These are phyloP conservation scores for Calonectria leucothoes DNA, from an alignment of 2,329 filamentous ascomycete genomes.

Conservation along the genomic window DNA sequence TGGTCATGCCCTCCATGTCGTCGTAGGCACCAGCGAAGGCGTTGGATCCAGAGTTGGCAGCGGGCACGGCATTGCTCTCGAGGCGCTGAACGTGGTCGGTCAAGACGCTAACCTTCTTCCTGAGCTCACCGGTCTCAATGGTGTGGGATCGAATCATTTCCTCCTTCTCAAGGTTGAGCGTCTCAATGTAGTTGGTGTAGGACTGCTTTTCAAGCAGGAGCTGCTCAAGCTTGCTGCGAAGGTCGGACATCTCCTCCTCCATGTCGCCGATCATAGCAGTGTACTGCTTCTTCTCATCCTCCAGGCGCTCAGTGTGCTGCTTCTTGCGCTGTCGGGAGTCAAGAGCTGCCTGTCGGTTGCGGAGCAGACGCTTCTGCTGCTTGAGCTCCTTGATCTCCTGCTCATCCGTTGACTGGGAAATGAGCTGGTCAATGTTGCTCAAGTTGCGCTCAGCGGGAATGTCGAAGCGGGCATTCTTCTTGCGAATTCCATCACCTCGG, in stretches of 20 bases:
- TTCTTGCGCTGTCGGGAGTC: conserved; percentile 98
- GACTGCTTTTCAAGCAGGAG: conserved; percentile 80
- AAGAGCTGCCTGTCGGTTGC: conserved; percentile 96
- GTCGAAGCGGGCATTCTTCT: conserved; percentile 99
- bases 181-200: conserved; percentile 80
- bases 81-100: conserved; percentile 77
- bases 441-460: conserved; percentile 95
- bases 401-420: conserved; percentile 88
- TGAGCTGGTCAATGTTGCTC: conserved; percentile 93
- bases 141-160: conserved; percentile 91
- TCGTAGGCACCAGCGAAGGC: conserved; percentile 78
- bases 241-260: conserved; percentile 79
- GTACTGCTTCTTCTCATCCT: conserved; percentile 96
- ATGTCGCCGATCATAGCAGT: conserved; percentile 80
- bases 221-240: conserved; percentile 77
- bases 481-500: conserved; percentile 89
- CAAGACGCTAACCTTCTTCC: conserved; percentile 91
- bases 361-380: conserved; percentile 93
- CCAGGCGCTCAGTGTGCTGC: conserved; percentile 95
- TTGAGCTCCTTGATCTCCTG: conserved; percentile 98
- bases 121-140: conserved; percentile 88
- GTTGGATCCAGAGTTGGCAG: conserved; percentile 60
- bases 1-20: conserved; percentile 85
- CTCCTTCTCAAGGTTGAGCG: conserved; percentile 86
- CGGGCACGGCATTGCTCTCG: conserved; percentile 66